phyloP scores from a whole-genome alignment of 805 yeast genomes.

The Wickerhamiella parazyma region DNA sequence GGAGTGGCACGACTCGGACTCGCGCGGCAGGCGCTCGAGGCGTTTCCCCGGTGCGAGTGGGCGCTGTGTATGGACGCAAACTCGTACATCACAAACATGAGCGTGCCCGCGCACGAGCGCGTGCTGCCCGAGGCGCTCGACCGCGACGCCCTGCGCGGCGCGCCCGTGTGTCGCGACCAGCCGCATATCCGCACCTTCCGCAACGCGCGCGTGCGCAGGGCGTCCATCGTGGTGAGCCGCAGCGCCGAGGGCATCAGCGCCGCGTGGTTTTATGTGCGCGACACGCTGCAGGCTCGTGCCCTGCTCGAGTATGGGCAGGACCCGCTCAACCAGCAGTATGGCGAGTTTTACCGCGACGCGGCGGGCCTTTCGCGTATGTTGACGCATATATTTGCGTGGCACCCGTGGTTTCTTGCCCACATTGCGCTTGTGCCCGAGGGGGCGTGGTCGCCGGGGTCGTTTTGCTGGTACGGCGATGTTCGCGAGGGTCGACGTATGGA shows the following conservation, averaged over 20 bases:
- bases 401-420: slow-evolving; percentile 56
- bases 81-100: slow-evolving; percentile 52
- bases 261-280: slow-evolving; percentile 49
- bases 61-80: slow-evolving; percentile 71
- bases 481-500: background rate
- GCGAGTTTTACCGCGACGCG: slow-evolving; percentile 35
- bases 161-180: slow-evolving; percentile 53
- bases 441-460: background rate
- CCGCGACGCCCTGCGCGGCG: slow-evolving; percentile 46
- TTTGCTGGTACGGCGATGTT: background rate
- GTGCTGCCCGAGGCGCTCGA: slow-evolving; percentile 39
- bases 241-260: slow-evolving; percentile 44
- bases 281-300: slow-evolving; percentile 44
- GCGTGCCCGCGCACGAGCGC: slow-evolving; percentile 45
- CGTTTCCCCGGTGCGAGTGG: slow-evolving; percentile 73
- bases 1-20: slow-evolving; percentile 46
- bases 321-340: slow-evolving; percentile 48
- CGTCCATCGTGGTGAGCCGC: slow-evolving; percentile 54
- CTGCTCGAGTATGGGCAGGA: slow-evolving; percentile 64
- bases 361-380: slow-evolving; percentile 30
- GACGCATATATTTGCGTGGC: slow-evolving; percentile 79
- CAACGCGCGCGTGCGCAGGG: slow-evolving; percentile 39
- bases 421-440: slow-evolving; percentile 43
- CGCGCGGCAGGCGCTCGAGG: slow-evolving; percentile 74
- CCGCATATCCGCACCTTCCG: slow-evolving; percentile 58